Percentiles rank a stretch among this genome's conserved stretches.
Evolutionary conservation across 2,329 filamentous ascomycete species (phyloP).

Genomic region (Chalaropsis thielavioides): DNA sequence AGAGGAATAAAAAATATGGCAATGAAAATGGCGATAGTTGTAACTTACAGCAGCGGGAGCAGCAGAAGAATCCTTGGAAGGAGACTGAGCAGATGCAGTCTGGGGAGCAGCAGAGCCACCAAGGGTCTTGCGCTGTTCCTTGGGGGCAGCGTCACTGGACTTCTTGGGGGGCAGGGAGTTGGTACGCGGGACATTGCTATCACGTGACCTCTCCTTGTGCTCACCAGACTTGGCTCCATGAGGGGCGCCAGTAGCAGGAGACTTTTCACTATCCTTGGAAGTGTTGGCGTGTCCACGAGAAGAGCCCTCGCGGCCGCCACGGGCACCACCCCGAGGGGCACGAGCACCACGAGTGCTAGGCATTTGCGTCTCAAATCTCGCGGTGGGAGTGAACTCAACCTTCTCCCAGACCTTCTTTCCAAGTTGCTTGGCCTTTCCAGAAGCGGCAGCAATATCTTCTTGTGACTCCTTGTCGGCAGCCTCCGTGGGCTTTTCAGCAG

Average conservation of each 20-base stretch:
- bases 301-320: constrained; percentile 23
- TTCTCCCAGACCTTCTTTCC: constrained; percentile 75
- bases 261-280: constrained; percentile 28
- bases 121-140: constrained; percentile 35
- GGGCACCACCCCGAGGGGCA: constrained; percentile 32
- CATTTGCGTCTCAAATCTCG: constrained; percentile 74
- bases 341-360: constrained; percentile 39
- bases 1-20: not conserved
- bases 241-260: constrained; percentile 21
- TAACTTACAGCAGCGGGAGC: constrained; percentile 29
- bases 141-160: constrained; percentile 28
- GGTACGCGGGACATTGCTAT: constrained; percentile 22
- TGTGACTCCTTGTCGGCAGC: constrained; percentile 49
- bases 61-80: constrained; percentile 28
- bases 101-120: constrained; percentile 24
- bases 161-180: constrained; percentile 26
- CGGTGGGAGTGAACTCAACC: constrained; percentile 68
- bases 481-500: constrained; percentile 46
- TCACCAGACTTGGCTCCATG: constrained; percentile 8
- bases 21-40: not conserved
- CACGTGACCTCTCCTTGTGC: constrained; percentile 14
- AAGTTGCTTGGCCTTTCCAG: constrained; percentile 35
- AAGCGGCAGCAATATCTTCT: constrained; percentile 32
- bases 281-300: constrained; percentile 21
- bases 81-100: constrained; percentile 1